Evolutionary conservation across 2,329 filamentous ascomycete species (phyloP), one percentile per base, ranked within the genome.

Genomic region (Raffaelea albimanens): DNA sequence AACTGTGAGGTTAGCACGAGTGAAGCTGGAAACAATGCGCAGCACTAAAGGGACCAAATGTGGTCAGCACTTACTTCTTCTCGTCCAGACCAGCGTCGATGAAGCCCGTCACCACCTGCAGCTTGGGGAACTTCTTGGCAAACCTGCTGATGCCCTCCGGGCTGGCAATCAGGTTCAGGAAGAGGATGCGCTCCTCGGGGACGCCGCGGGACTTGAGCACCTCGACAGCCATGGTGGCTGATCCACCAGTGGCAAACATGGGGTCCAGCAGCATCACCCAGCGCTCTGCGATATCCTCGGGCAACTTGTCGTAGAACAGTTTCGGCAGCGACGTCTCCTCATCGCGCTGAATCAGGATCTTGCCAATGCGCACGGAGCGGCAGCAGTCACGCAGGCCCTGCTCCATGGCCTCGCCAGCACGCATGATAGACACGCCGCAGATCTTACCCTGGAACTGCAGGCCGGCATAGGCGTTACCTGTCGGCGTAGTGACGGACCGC

Each of bases 161-260:
- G 62, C 90, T 96, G n/a, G 93, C 90, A 61, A 98, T 96, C 52
- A 98, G 72, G 65, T 98, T 98, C 50, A 98, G 74, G 70, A 98
- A 98, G 36, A 97, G 72, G 52, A 98, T 98, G 49, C 87, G 84
- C 56, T 97, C 87, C 67, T 97, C 93, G 0, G 90, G 89, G 5
- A 98, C 93, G 29, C 93, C 93, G 55, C 87, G 83, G 36, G 82
- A 82, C 63, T 87, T 94, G 56, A 98, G 74, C 3, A 96, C 88
- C 54, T 97, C 87, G 18, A 97, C 90, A 25, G 93, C 93, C 87
- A 98, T 95, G 49, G 89, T 93, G 45, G 93, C 93, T 49, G 90
- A 96, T 42, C 93, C 93, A 56, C 91, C 89, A 57, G 93, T 98
- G 49, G 93, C 93, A 68, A 98, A 90, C 93, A 98, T 98, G n/a